These are phyloP conservation scores for Kokia cookei DNA, from an alignment of 441 rosid genomes.

Conservation along the genomic window DNA sequence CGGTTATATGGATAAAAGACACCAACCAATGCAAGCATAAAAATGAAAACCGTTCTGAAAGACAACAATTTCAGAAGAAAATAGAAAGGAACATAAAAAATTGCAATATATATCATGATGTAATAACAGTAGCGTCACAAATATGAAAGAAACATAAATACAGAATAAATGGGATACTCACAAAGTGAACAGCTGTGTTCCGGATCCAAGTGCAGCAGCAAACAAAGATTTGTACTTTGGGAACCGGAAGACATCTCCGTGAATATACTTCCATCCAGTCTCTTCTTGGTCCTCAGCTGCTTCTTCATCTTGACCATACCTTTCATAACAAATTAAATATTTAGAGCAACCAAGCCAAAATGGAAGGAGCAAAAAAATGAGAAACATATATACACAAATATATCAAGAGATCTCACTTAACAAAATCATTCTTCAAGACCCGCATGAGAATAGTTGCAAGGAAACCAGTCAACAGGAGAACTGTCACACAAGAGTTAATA, in stretches of 20 bases:
- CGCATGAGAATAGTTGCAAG: slow-evolving; percentile 90
- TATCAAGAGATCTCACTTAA: slow-evolving; percentile 56
- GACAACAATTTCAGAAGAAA: not conserved
- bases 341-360: not conserved
- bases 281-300: slow-evolving; percentile 84
- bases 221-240: slow-evolving; percentile 67
- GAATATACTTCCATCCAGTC: slow-evolving; percentile 88
- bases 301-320: slow-evolving; percentile 89
- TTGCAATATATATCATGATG: not conserved
- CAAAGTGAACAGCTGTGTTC: slow-evolving; percentile 67
- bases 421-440: slow-evolving; percentile 76
- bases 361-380: not conserved
- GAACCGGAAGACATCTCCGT: slow-evolving; percentile 75
- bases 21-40: slow-evolving; percentile 72
- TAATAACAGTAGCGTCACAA: not conserved
- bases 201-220: slow-evolving; percentile 68
- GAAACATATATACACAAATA: not conserved
- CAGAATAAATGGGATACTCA: slow-evolving; percentile 23
- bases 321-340: slow-evolving; percentile 3
- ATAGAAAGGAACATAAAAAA: not conserved
- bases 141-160: not conserved
- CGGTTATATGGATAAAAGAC: slow-evolving; percentile 82
- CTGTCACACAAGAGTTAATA: slow-evolving; percentile 73
- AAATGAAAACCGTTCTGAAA: slow-evolving; percentile 61
- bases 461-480: slow-evolving; percentile 82